Conservation (phyloP, 1,284 basidiomycete species). For the Laetiporus sulphureus region DNA sequence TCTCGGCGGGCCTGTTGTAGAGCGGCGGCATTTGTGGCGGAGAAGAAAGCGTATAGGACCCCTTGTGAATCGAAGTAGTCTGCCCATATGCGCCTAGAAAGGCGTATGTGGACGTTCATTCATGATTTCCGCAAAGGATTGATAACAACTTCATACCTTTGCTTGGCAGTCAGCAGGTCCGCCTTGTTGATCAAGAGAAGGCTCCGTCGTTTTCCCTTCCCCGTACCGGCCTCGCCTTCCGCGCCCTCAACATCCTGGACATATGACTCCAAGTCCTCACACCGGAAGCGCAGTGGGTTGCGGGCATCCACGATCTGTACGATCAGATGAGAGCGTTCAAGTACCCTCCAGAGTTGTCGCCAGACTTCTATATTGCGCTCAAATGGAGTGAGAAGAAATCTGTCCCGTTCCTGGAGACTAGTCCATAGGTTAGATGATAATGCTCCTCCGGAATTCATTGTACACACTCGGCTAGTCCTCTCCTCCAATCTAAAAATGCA, state of each 20-base stretch:
- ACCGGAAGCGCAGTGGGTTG: conserved; percentile 88
- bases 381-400: conserved; percentile 87
- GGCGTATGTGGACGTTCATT: not conserved
- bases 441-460: too few species aligned
- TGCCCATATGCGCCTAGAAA: conserved; percentile 71
- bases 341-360: conserved; percentile 92
- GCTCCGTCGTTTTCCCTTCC: conserved; percentile 66
- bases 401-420: conserved; percentile 75
- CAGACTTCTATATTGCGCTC: conserved; percentile 96
- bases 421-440: not conserved
- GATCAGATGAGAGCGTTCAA: conserved; percentile 89
- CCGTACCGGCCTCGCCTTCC: conserved; percentile 73
- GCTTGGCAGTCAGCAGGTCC: conserved; percentile 83
- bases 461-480: conserved; percentile 82
- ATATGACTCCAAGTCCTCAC: conserved; percentile 88
- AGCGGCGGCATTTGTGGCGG: conserved; percentile 85
- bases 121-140: not conserved
- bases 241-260: conserved; percentile 73
- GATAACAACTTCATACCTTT: conserved; percentile 51
- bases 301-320: conserved; percentile 96
- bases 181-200: conserved; percentile 95
- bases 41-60: conserved; percentile 93
- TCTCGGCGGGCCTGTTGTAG: conserved; percentile 69
- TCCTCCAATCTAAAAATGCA: conserved; percentile 86
- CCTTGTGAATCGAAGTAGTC: conserved; percentile 86